These are phyloP conservation scores for Elymus sibiricus DNA, from an alignment of 176 grass and related monocot genomes.

Conservation along the genomic window DNA sequence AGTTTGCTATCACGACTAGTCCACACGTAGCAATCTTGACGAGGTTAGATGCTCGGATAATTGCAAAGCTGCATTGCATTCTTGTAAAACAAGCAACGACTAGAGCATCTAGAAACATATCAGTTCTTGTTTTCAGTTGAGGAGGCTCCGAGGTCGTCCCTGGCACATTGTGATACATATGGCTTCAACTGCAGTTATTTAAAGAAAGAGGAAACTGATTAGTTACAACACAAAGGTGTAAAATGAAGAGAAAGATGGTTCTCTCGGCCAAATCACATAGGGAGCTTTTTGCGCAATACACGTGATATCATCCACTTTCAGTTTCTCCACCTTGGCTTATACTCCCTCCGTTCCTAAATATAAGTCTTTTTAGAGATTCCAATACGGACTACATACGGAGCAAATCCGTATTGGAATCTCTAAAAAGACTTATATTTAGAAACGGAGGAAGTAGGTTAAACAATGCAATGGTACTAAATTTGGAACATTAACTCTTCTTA, in stretches of 20 bases:
- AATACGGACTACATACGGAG: too few relatives aligned
- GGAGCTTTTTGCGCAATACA: background rate
- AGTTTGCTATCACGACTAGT: background rate
- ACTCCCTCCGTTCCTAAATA: too few relatives aligned
- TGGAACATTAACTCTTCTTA: background rate
- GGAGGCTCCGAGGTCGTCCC: conserved; percentile 32
- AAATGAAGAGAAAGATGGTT: background rate
- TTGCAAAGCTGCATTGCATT: background rate
- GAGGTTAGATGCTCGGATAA: background rate
- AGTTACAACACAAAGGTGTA: background rate
- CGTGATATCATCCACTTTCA: background rate
- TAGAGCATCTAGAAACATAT: conserved; percentile 11
- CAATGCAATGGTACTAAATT: conserved; percentile 3
- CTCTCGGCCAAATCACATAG: background rate
- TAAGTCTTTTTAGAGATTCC: too few relatives aligned
- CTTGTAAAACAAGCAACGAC: background rate
- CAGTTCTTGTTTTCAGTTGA: conserved; percentile 53
- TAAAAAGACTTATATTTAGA: too few relatives aligned
- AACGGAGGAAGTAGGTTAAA: too few relatives aligned
- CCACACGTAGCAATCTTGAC: background rate
- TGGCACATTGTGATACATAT: conserved; percentile 70
- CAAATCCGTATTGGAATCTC: too few relatives aligned
- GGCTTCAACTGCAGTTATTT: conserved; percentile 73
- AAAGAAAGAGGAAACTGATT: background rate
- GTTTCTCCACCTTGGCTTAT: background rate